Percentiles rank a stretch among this genome's conserved stretches.
phyloP scores from a whole-genome alignment of 306 rosid species.

The Lablab purpureus region DNA sequence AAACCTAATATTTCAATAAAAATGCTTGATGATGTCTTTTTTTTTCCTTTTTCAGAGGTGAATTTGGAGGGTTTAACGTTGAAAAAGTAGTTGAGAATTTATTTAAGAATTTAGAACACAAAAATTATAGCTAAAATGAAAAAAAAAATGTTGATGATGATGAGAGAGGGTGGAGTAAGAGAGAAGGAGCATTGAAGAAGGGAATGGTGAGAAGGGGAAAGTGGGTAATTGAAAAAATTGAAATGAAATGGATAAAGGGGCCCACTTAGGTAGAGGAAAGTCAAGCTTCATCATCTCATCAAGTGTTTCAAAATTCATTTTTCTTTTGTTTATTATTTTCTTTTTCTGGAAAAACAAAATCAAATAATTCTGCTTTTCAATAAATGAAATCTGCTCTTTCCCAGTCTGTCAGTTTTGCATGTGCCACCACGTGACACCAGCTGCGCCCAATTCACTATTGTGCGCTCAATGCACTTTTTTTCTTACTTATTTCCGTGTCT shows the following conservation, averaged over 20 bases:
- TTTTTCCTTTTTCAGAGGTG: neutral
- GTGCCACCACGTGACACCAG: slow-evolving; percentile 39
- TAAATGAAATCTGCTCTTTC: slow-evolving; percentile 35
- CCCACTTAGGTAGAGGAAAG: neutral
- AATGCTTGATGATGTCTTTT: neutral
- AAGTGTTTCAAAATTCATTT: neutral
- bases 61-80: neutral
- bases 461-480: neutral
- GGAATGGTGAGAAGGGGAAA: neutral
- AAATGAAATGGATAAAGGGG: slow-evolving; percentile 23
- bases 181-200: neutral
- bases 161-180: slow-evolving; percentile 2
- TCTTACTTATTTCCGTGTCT: too few relatives aligned
- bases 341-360: neutral
- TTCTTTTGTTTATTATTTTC: neutral
- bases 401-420: slow-evolving; percentile 38
- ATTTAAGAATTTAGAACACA: neutral
- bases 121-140: neutral
- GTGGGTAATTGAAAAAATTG: neutral
- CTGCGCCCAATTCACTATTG: slow-evolving; percentile 28
- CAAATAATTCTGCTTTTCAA: slow-evolving; percentile 4
- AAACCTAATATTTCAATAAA: neutral
- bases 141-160: neutral
- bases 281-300: slow-evolving; percentile 12
- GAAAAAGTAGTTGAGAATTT: neutral